phyloP scores from a whole-genome alignment of 371 early-diverging fungal species.

The Rozella allomycis region DNA sequence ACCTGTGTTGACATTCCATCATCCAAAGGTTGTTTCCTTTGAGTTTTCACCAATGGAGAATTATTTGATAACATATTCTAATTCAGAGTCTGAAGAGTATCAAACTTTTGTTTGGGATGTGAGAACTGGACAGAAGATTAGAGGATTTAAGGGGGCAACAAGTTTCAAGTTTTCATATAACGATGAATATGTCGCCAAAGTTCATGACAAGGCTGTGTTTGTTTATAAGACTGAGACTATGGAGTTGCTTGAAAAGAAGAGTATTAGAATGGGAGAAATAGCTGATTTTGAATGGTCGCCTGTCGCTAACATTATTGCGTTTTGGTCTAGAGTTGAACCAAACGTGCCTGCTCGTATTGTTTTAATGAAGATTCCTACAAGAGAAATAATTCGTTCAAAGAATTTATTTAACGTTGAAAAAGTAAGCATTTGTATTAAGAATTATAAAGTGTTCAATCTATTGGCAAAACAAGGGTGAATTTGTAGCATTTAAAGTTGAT shows the following conservation, averaged over 20 bases:
- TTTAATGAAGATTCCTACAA: conserved; percentile 53
- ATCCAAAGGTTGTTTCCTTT: conserved; percentile 68
- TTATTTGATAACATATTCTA: conserved; percentile 74
- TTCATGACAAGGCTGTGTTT: conserved; percentile 39
- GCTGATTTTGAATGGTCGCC: conserved; percentile 82
- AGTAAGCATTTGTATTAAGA: conserved; percentile 8
- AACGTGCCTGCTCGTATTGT: conserved; percentile 91
- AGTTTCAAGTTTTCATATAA: conserved; percentile 83
- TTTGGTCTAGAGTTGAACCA: conserved; percentile 85
- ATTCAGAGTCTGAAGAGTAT: no score
- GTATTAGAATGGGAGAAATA: conserved; percentile 54
- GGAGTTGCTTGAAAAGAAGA: conserved; percentile 82
- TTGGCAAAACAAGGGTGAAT: conserved; percentile 81
- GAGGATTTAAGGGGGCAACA: conserved; percentile 44
- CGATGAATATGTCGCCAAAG: conserved; percentile 78
- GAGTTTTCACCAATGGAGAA: conserved; percentile 85
- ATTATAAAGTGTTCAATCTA: conserved; percentile 41
- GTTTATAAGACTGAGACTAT: conserved; percentile 80
- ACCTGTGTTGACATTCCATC: conserved; percentile 71
- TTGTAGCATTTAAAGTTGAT: conserved; percentile 74
- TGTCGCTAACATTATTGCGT: conserved; percentile 42
- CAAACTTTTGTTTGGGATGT: conserved; percentile 75
- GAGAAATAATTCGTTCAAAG: conserved; percentile 76
- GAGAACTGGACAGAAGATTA: conserved; percentile 52
- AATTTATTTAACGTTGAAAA: conserved; percentile 81